Evolutionary conservation across 2,329 filamentous ascomycete species (phyloP).

Genomic region (Ascocoryne sarcoides): DNA sequence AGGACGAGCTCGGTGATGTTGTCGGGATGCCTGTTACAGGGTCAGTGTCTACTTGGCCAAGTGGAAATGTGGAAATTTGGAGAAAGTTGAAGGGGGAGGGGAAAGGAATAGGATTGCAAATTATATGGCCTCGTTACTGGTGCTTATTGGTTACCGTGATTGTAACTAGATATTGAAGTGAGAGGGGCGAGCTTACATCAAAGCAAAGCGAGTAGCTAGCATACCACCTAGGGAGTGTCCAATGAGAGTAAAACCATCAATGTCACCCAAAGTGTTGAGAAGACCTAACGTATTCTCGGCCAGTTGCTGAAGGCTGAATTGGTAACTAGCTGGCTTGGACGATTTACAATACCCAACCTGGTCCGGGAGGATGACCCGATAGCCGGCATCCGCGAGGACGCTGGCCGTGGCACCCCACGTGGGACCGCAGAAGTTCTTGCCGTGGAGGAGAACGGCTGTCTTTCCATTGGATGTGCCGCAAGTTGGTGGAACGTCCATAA

Average conservation of each 20-base stretch:
- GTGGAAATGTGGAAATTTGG: no score
- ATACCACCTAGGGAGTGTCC: conserved; percentile 49
- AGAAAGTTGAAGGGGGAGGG: no score
- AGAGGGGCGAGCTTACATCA: no score
- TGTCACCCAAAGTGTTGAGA: conserved; percentile 35
- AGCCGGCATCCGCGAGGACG: conserved; percentile 35
- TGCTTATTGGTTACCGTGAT: no score
- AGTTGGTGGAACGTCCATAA: conserved; percentile 42
- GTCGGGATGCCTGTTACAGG: no score
- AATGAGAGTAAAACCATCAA: conserved; percentile 38
- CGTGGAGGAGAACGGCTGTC: conserved; percentile 40
- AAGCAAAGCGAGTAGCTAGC: conserved; percentile 41
- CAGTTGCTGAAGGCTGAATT: conserved; percentile 44
- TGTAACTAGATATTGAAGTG: no score
- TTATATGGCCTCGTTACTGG: no score
- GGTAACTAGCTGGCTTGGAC: conserved; percentile 40
- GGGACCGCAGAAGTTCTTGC: conserved; percentile 47
- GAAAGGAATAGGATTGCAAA: no score
- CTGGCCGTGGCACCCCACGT: conserved; percentile 43
- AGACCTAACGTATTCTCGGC: conserved; percentile 42
- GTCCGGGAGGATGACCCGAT: conserved; percentile 44
- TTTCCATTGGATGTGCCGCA: conserved; percentile 27
- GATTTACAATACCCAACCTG: conserved; percentile 51
- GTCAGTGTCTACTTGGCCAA: no score
- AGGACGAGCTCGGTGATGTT: conserved; percentile 36